Evolutionary conservation across 805 yeast species (phyloP).

Genomic region (Zygosaccharomyces bailii): DNA sequence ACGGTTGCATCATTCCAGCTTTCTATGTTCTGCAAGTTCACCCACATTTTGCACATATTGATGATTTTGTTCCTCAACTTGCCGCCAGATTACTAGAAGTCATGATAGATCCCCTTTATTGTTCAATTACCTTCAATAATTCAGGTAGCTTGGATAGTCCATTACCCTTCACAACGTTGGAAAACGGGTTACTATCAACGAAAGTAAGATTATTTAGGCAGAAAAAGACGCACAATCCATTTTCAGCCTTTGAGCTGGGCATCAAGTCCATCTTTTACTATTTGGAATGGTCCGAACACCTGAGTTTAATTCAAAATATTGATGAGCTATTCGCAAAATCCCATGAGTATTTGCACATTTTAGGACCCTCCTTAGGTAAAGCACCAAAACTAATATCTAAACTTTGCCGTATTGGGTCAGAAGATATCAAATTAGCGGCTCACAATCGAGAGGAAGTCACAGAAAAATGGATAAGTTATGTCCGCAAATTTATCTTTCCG

Average conservation of each 20-base stretch:
- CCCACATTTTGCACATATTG: conserved; percentile 58
- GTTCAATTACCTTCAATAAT: conserved; percentile 7
- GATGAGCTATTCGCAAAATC: conserved; percentile 49
- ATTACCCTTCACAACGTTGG: conserved; percentile 14
- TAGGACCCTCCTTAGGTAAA: conserved; percentile 53
- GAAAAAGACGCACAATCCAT: conserved; percentile 18
- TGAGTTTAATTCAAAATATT: conserved; percentile 39
- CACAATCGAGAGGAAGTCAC: conserved; percentile 15
- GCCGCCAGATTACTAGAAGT: conserved; percentile 49
- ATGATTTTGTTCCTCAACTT: conserved; percentile 45
- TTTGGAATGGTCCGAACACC: conserved; percentile 44
- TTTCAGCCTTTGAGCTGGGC: conserved; percentile 14
- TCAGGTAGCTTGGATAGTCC: not conserved
- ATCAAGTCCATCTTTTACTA: conserved; percentile 41
- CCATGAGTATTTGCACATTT: conserved; percentile 47
- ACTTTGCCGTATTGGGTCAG: conserved; percentile 56
- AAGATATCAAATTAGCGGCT: conserved; percentile 34
- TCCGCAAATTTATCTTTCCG: conserved; percentile 65
- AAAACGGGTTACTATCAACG: conserved; percentile 19
- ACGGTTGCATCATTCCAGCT: conserved; percentile 63
- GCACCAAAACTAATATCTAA: conserved; percentile 50
- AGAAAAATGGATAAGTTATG: conserved; percentile 54
- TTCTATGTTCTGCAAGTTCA: conserved; percentile 54
- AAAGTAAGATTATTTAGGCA: conserved; percentile 21
- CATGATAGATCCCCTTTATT: conserved; percentile 47